Percentiles rank a stretch among this genome's conserved stretches.
These are phyloP conservation scores for Prunus yedoensis DNA, from an alignment of 331 rosid genomes.

Conservation along the genomic window DNA sequence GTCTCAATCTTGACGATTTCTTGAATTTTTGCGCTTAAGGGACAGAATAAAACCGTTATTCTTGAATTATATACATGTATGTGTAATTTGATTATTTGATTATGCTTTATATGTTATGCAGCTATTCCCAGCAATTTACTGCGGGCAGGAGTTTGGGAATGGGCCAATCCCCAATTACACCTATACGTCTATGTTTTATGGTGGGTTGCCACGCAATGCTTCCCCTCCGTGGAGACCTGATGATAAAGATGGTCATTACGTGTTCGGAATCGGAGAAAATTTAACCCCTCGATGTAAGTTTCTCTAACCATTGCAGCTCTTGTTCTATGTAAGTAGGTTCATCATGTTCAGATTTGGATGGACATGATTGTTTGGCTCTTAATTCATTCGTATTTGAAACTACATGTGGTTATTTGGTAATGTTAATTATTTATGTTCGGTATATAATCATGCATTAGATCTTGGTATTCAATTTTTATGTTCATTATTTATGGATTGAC, in stretches of 20 bases:
- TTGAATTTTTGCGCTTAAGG: background rate
- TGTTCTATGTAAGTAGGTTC: background rate
- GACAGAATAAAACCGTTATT: background rate
- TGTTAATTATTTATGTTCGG: background rate
- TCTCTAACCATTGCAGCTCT: background rate
- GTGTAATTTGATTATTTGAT: background rate
- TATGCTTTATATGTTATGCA: constrained; percentile 20
- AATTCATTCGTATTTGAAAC: background rate
- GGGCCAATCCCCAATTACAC: constrained; percentile 44
- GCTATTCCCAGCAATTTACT: constrained; percentile 54
- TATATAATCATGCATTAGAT: background rate
- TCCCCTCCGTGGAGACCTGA: constrained; percentile 88
- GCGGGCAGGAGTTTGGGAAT: constrained; percentile 61
- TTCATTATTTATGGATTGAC: background rate
- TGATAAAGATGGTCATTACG: constrained; percentile 78
- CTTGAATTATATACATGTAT: background rate
- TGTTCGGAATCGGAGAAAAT: constrained; percentile 66
- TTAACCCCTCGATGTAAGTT: constrained; percentile 66
- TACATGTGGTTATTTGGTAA: background rate
- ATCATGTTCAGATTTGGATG: background rate
- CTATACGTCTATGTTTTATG: constrained; percentile 47
- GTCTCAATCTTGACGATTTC: background rate
- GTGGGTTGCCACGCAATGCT: constrained; percentile 57
- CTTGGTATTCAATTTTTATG: background rate
- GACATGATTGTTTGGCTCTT: background rate